These are phyloP conservation scores for Cairneyella variabilis DNA, from an alignment of 495 filamentous ascomycete genomes.

Conservation along the genomic window DNA sequence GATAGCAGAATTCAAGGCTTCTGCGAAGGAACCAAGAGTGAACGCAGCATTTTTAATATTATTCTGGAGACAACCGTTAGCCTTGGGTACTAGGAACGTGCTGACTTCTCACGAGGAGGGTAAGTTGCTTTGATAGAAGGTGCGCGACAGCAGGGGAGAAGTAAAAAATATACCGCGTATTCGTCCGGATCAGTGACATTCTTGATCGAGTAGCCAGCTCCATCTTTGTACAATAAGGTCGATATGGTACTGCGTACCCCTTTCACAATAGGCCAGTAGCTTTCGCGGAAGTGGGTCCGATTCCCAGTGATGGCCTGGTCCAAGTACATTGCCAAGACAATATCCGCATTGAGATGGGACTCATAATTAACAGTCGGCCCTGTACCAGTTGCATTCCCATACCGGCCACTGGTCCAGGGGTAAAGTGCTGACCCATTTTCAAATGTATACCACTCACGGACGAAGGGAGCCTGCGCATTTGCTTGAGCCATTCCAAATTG, in stretches of 20 bases:
- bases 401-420: slow-evolving; percentile 50
- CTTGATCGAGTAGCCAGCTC: slow-evolving; percentile 34
- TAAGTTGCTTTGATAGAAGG: background rate
- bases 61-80: slow-evolving; percentile 62
- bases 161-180: slow-evolving; percentile 4
- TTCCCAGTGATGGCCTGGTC: slow-evolving; percentile 41
- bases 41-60: slow-evolving; percentile 63
- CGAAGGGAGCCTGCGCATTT: slow-evolving; percentile 35
- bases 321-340: slow-evolving; percentile 52
- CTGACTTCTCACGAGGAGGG: too few species aligned
- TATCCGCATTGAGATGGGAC: slow-evolving; percentile 66
- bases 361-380: slow-evolving; percentile 55
- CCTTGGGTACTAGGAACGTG: too few species aligned
- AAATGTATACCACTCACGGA: slow-evolving; percentile 28
- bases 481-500: slow-evolving; percentile 39
- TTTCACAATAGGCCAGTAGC: slow-evolving; percentile 43
- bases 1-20: background rate
- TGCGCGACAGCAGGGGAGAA: background rate
- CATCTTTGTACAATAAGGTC: slow-evolving; percentile 35
- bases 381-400: slow-evolving; percentile 52
- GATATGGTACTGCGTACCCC: slow-evolving; percentile 39
- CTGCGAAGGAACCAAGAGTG: slow-evolving; percentile 48
- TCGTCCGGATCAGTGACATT: slow-evolving; percentile 69
- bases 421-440: slow-evolving; percentile 41
- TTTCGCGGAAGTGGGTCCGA: slow-evolving; percentile 32